These are phyloP conservation scores for Phytophthora litchii DNA, from an alignment of 352 stramenopile genomes.

Conservation along the genomic window DNA sequence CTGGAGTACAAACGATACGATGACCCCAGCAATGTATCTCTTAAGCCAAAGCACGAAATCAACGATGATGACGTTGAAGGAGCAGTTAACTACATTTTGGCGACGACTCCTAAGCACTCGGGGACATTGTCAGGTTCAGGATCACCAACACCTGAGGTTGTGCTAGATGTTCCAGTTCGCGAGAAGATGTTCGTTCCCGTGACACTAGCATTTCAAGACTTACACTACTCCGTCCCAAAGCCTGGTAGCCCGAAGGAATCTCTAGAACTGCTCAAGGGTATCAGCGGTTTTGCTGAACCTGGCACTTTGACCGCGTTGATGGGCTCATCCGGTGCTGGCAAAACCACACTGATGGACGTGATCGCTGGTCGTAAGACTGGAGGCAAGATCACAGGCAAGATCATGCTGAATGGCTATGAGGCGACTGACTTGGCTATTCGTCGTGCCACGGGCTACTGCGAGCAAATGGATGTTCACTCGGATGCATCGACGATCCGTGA, in stretches of 20 bases:
- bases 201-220: conserved; percentile 37
- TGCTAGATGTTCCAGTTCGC: conserved; percentile 9
- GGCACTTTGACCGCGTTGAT: conserved; percentile 86
- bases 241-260: conserved; percentile 37
- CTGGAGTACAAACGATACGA: conserved; percentile 48
- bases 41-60: conserved; percentile 13
- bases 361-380: conserved; percentile 31
- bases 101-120: conserved; percentile 21
- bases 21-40: conserved; percentile 15
- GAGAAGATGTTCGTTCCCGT: conserved; percentile 35
- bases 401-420: conserved; percentile 48
- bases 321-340: conserved; percentile 60
- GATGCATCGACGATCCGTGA: conserved; percentile 89
- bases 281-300: conserved; percentile 47
- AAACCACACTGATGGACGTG: conserved; percentile 20
- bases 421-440: conserved; percentile 50
- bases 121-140: conserved; percentile 10
- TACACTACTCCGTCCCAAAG: conserved; percentile 41
- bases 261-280: conserved; percentile 54
- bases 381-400: conserved; percentile 66
- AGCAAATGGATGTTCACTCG: conserved; percentile 87
- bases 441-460: conserved; percentile 50
- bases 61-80: background rate
- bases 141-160: conserved; percentile 1
- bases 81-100: conserved; percentile 14